Evolutionary conservation across 169 alveolate genomes (phyloP).

Genomic region (Plasmodium blacklocki): DNA sequence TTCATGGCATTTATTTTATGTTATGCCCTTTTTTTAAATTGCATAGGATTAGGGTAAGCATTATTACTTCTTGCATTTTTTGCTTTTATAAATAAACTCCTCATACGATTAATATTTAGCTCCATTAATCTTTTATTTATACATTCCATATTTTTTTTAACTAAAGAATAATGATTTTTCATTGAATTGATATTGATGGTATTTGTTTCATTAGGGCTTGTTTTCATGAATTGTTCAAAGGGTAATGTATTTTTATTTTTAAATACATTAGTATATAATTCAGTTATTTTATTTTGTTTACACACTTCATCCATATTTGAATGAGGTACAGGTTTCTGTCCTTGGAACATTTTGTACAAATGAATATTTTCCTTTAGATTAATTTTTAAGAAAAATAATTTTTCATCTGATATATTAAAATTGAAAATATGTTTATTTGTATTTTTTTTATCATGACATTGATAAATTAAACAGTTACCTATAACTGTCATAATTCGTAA

Average conservation of each 20-base stretch:
- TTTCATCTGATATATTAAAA: conserved; percentile 53
- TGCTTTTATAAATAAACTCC: conserved; percentile 6
- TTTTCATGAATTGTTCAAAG: background rate
- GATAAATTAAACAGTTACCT: conserved; percentile 51
- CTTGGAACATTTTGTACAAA: conserved; percentile 14
- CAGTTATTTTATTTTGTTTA: conserved; percentile 1
- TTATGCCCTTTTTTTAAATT: too few species aligned
- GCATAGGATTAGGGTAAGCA: background rate
- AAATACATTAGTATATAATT: background rate
- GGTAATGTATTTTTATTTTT: conserved; percentile 3
- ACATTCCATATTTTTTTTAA: conserved; percentile 28
- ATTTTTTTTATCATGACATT: background rate
- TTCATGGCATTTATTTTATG: background rate
- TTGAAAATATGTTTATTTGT: conserved; percentile 5
- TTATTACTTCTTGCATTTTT: background rate
- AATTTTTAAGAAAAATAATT: conserved; percentile 49
- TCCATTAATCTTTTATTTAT: conserved; percentile 29
- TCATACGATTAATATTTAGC: conserved; percentile 25
- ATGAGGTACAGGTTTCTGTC: background rate
- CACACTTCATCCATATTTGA: background rate
- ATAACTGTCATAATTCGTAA: conserved; percentile 28
- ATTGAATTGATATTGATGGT: background rate
- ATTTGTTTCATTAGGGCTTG: background rate
- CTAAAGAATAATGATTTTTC: conserved; percentile 14
- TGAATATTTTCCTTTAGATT: conserved; percentile 28